A percentile compares a stretch with the other conserved stretches of the same genome.
phyloP scores from a whole-genome alignment of 768 basidiomycete species.

The Lactarius sp. region DNA sequence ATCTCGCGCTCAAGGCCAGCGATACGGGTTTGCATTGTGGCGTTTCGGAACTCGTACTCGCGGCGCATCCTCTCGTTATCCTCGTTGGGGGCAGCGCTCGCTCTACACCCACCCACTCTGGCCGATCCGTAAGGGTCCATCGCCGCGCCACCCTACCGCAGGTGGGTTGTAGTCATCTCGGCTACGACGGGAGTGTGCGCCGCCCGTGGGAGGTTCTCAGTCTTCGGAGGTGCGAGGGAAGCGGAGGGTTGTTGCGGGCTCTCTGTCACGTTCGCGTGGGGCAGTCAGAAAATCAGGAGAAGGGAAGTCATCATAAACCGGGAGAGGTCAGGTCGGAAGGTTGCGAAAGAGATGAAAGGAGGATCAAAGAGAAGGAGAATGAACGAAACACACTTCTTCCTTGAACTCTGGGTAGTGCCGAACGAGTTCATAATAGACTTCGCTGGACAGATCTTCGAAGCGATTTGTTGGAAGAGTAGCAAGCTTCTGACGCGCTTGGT shows the following conservation, averaged over 20 bases:
- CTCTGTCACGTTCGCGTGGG: slow-evolving; percentile 29
- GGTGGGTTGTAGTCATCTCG: too few species aligned
- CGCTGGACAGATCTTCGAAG: slow-evolving; percentile 92
- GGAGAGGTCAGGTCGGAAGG: slow-evolving; percentile 40
- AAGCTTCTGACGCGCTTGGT: slow-evolving; percentile 95
- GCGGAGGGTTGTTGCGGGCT: neutral
- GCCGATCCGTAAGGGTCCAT: too few species aligned
- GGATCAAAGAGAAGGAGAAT: slow-evolving; percentile 11
- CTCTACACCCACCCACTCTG: too few species aligned
- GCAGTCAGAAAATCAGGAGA: slow-evolving; percentile 57
- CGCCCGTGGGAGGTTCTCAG: slow-evolving; percentile 11
- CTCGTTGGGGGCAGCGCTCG: too few species aligned
- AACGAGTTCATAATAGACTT: slow-evolving; percentile 92
- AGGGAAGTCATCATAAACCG: slow-evolving; percentile 67
- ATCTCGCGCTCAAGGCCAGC: too few species aligned
- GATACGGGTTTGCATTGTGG: too few species aligned
- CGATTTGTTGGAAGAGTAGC: slow-evolving; percentile 85
- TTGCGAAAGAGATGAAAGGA: slow-evolving; percentile 30
- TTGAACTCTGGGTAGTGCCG: slow-evolving; percentile 94
- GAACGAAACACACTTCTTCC: slow-evolving; percentile 58
- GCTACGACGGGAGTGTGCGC: slow-evolving; percentile 19
- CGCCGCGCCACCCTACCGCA: too few species aligned
- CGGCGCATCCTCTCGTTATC: too few species aligned
- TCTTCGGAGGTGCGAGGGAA: slow-evolving; percentile 18
- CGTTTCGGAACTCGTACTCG: too few species aligned